phyloP scores from a whole-genome alignment of 1,284 basidiomycete species.

The Trichosporon sp. region DNA sequence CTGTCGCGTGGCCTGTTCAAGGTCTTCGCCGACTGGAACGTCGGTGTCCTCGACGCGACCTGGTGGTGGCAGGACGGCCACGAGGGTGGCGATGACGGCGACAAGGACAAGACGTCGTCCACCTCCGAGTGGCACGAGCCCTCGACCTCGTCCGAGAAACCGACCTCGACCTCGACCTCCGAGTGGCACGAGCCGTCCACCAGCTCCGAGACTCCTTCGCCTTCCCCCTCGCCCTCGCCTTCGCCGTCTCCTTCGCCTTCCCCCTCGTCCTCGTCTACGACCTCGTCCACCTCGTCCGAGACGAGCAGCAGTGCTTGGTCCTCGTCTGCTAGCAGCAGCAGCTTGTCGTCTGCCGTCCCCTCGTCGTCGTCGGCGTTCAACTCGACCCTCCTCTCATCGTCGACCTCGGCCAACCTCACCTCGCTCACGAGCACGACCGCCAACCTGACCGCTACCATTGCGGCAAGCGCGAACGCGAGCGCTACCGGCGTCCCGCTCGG shows the following conservation, averaged over 20 bases:
- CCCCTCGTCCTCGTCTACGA: background rate
- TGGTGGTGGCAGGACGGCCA: conserved; percentile 15
- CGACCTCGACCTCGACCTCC: background rate
- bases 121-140: background rate
- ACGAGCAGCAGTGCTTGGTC: background rate
- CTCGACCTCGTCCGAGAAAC: background rate
- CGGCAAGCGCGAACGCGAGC: background rate
- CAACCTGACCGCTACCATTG: background rate
- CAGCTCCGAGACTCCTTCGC: background rate
- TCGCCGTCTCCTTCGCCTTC: background rate
- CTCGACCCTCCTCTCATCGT: conserved; percentile 36
- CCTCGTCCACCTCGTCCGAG: conserved; percentile 4
- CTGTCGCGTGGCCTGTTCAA: background rate
- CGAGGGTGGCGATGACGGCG: background rate
- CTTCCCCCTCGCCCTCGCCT: background rate
- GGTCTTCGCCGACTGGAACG: background rate
- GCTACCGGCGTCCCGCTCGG: background rate
- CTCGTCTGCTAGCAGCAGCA: background rate
- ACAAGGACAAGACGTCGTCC: background rate
- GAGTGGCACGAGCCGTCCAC: conserved; percentile 11
- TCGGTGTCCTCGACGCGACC: conserved; percentile 6
- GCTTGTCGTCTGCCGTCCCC: background rate
- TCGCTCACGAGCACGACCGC: background rate
- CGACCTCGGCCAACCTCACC: conserved; percentile 24
- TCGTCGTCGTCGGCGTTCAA: conserved; percentile 1